phyloP scores from a whole-genome alignment of 805 yeast species.

The Clavispora asparagi region DNA sequence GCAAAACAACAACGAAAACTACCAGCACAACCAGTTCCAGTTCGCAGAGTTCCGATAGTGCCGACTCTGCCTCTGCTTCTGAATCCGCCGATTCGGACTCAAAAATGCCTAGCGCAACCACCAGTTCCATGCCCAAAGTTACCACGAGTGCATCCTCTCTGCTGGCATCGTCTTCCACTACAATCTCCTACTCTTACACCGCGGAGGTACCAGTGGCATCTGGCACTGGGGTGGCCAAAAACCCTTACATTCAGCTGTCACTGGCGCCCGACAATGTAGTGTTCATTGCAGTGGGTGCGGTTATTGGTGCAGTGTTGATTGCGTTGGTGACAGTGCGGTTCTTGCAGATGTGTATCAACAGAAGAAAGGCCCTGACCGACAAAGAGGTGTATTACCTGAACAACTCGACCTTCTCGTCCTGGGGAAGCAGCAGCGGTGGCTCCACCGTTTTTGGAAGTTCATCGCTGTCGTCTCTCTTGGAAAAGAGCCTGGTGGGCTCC shows the following conservation, averaged over 20 bases:
- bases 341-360: constrained; percentile 11
- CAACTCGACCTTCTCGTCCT: constrained; percentile 8
- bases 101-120: not conserved
- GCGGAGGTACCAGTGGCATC: constrained; percentile 7
- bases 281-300: constrained; percentile 39
- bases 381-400: constrained; percentile 27
- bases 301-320: constrained; percentile 20
- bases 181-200: constrained; percentile 7
- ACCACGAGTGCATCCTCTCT: not conserved
- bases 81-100: not conserved
- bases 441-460: constrained; percentile 9
- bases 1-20: not conserved
- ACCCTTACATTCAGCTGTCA: constrained; percentile 18
- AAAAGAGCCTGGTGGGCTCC: constrained; percentile 16
- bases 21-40: not conserved
- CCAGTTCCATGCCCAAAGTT: not conserved
- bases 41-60: too few relatives aligned
- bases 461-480: constrained; percentile 20
- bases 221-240: not conserved
- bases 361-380: constrained; percentile 23
- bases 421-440: constrained; percentile 1
- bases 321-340: constrained; percentile 17
- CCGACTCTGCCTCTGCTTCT: not conserved
- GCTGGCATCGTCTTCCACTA: constrained; percentile 1
- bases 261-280: constrained; percentile 32